phyloP scores from a whole-genome alignment of 2,329 filamentous ascomycete species.

The Clonostachys chloroleuca region DNA sequence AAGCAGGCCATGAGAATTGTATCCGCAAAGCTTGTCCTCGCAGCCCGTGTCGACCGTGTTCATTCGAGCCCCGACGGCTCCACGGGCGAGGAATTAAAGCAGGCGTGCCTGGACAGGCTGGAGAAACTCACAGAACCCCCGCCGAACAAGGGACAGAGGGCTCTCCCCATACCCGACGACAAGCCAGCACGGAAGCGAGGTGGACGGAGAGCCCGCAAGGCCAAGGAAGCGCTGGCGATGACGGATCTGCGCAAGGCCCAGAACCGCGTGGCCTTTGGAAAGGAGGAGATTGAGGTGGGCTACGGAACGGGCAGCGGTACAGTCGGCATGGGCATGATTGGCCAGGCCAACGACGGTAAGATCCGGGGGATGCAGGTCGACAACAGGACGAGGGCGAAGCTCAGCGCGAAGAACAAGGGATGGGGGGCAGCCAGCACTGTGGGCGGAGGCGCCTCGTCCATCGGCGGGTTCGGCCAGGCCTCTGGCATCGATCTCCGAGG shows the following conservation, averaged over 20 bases:
- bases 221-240: slow-evolving; percentile 96
- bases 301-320: slow-evolving; percentile 85
- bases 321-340: slow-evolving; percentile 92
- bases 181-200: slow-evolving; percentile 92
- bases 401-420: slow-evolving; percentile 92
- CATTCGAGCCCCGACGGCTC: slow-evolving; percentile 79
- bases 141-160: slow-evolving; percentile 81
- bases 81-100: slow-evolving; percentile 75
- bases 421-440: slow-evolving; percentile 75
- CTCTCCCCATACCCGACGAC: slow-evolving; percentile 89
- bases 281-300: slow-evolving; percentile 90
- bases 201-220: slow-evolving; percentile 83
- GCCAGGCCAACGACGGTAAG: slow-evolving; percentile 79
- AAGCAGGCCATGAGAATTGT: slow-evolving; percentile 94
- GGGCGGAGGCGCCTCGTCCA: slow-evolving; percentile 70
- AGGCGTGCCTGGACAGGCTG: slow-evolving; percentile 77
- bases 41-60: slow-evolving; percentile 83
- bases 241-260: slow-evolving; percentile 94
- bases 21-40: slow-evolving; percentile 88
- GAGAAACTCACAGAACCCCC: slow-evolving; percentile 92
- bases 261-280: slow-evolving; percentile 92
- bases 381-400: slow-evolving; percentile 85
- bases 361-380: slow-evolving; percentile 88
- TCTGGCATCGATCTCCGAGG: slow-evolving; percentile 68
- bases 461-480: slow-evolving; percentile 70